phyloP scores from a whole-genome alignment of 2,329 filamentous ascomycete species.

The Septoria petroselini region DNA sequence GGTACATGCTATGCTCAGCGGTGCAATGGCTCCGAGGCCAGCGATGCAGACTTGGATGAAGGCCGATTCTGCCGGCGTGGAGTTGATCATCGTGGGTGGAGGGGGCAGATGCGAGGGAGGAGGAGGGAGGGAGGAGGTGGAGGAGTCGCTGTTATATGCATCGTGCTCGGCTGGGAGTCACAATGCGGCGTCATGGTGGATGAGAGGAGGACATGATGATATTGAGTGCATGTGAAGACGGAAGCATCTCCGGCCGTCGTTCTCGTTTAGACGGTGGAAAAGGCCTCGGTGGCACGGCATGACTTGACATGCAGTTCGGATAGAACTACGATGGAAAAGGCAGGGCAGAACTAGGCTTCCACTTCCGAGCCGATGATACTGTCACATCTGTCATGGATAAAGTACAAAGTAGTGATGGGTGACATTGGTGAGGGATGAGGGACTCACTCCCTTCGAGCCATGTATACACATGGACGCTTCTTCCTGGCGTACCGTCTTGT shows the following conservation, averaged over 20 bases:
- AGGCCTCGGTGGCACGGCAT: no score
- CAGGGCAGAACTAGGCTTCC: no score
- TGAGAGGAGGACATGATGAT: not conserved
- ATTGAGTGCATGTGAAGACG: not conserved
- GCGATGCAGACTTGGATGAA: conserved; percentile 26
- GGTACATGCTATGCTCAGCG: conserved; percentile 13
- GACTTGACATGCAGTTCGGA: no score
- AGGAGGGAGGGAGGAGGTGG: conserved; percentile 58
- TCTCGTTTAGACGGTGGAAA: no score
- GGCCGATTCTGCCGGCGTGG: conserved; percentile 16
- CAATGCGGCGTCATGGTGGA: not conserved
- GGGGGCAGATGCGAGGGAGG: conserved; percentile 59
- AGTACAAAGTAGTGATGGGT: no score
- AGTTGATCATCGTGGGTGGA: conserved; percentile 37
- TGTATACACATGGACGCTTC: not conserved
- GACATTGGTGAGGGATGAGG: no score
- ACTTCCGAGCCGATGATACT: not conserved
- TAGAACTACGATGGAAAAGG: no score
- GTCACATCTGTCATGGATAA: no score
- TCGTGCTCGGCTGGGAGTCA: conserved; percentile 49
- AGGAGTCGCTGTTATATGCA: conserved; percentile 57
- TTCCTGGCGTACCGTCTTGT: no score
- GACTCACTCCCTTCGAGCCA: not conserved
- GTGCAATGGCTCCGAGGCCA: conserved; percentile 15
- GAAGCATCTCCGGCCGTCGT: no score